Conservation (phyloP, 805 yeast genomes). For the Komagataella pastoris region DNA sequence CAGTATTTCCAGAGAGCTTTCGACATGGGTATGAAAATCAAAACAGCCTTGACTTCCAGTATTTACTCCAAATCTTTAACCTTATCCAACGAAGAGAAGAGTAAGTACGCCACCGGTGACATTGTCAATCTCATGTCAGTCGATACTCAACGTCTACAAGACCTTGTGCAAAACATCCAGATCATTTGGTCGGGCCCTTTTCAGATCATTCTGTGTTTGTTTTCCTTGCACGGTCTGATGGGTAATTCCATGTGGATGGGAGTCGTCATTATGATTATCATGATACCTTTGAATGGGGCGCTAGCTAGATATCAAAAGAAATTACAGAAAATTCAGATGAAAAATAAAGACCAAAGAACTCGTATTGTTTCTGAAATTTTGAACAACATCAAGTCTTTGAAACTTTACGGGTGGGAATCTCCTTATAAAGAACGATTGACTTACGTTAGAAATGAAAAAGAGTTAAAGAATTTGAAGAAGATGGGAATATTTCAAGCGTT, state of each 20-base stretch:
- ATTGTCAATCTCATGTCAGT: slow-evolving; percentile 92
- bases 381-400: slow-evolving; percentile 84
- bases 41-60: slow-evolving; percentile 52
- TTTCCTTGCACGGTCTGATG: slow-evolving; percentile 55
- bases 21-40: slow-evolving; percentile 66
- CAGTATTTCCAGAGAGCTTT: slow-evolving; percentile 69
- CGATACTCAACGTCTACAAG: slow-evolving; percentile 82
- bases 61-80: slow-evolving; percentile 58
- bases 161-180: slow-evolving; percentile 64
- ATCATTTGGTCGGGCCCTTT: slow-evolving; percentile 90
- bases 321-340: slow-evolving; percentile 80
- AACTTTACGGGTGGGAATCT: slow-evolving; percentile 90
- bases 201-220: slow-evolving; percentile 66
- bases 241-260: slow-evolving; percentile 98
- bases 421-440: slow-evolving; percentile 68
- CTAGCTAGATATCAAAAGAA: slow-evolving; percentile 56
- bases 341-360: slow-evolving; percentile 82
- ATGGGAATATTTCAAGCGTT: slow-evolving; percentile 65
- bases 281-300: slow-evolving; percentile 69
- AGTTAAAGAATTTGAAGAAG: slow-evolving; percentile 58
- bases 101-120: slow-evolving; percentile 74
- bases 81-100: slow-evolving; percentile 60
- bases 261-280: slow-evolving; percentile 59
- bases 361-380: slow-evolving; percentile 79
- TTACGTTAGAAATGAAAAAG: slow-evolving; percentile 79